phyloP scores from a whole-genome alignment of 345 rosid genomes.

The Aegle marmelos region DNA sequence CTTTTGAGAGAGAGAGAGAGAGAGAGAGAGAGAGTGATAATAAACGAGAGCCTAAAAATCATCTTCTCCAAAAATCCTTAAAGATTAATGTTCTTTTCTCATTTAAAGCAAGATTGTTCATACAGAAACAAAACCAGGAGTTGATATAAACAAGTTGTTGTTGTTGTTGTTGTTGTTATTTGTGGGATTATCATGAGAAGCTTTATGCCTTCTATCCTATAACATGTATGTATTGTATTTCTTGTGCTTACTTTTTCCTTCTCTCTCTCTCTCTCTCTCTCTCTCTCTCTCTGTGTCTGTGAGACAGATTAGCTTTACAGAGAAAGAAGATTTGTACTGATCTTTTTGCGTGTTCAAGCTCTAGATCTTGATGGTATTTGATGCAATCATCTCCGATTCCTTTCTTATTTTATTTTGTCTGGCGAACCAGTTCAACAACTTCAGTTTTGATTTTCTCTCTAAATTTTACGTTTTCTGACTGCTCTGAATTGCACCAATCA shows the following conservation, averaged over 20 bases:
- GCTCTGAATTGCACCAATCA: neutral
- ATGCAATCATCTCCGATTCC: neutral
- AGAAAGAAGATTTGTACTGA: neutral
- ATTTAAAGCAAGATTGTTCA: neutral
- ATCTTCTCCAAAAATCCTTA: neutral
- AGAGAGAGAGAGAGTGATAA: neutral
- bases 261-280: neutral
- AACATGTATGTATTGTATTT: slow-evolving; percentile 5
- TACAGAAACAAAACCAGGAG: neutral
- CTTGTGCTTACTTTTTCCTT: neutral
- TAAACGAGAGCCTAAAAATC: neutral
- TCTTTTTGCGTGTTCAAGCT: neutral
- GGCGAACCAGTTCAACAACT: neutral
- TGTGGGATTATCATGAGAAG: neutral
- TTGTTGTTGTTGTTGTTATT: neutral
- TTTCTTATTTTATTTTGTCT: neutral
- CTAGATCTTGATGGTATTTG: slow-evolving; percentile 18
- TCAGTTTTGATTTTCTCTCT: neutral
- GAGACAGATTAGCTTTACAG: neutral
- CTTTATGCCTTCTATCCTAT: neutral
- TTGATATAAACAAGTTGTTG: neutral
- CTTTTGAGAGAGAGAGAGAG: neutral
- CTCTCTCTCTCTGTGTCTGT: neutral
- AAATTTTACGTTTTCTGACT: neutral
- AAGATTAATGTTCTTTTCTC: neutral